Evolutionary conservation across 352 stramenopile genomes (phyloP).

Genomic region (Phytophthora crassamura): DNA sequence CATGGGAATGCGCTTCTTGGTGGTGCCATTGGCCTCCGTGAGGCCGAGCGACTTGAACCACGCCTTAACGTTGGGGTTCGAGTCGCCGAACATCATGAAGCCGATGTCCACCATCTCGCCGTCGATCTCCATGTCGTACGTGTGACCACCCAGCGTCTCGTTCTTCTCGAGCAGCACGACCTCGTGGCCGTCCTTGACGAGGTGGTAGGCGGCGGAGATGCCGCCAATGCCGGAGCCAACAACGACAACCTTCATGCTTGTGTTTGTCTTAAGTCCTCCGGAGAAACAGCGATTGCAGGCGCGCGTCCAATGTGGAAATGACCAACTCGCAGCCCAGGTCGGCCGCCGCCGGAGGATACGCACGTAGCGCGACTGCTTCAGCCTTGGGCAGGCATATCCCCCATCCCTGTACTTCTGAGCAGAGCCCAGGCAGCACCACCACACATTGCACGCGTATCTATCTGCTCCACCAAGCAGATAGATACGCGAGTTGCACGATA

Average conservation of each 20-base stretch:
- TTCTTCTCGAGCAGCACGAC: constrained; percentile 87
- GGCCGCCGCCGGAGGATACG: constrained; percentile 15
- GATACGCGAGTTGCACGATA: neutral
- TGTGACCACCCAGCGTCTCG: constrained; percentile 79
- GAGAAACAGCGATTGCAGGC: constrained; percentile 21
- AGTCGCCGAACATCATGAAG: constrained; percentile 93
- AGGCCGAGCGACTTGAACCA: constrained; percentile 90
- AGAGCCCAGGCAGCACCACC: constrained; percentile 21
- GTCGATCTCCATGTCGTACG: constrained; percentile 90
- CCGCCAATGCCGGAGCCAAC: constrained; percentile 87
- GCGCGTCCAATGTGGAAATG: constrained; percentile 36
- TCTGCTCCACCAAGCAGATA: constrained; percentile 15
- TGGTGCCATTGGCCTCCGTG: constrained; percentile 86
- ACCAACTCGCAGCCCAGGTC: constrained; percentile 10
- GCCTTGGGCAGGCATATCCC: constrained; percentile 24
- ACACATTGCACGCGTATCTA: constrained; percentile 26
- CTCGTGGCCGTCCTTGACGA: constrained; percentile 86
- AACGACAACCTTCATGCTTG: constrained; percentile 79
- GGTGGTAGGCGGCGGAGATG: constrained; percentile 84
- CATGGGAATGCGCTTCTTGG: constrained; percentile 89
- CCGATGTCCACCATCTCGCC: constrained; percentile 84
- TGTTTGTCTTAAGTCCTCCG: constrained; percentile 10
- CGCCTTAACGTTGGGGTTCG: constrained; percentile 91
- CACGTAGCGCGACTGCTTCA: constrained; percentile 29
- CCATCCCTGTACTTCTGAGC: constrained; percentile 17